Evolutionary conservation across 1,284 basidiomycete species (phyloP).

Genomic region (Cutaneotrichosporon mucoides): DNA sequence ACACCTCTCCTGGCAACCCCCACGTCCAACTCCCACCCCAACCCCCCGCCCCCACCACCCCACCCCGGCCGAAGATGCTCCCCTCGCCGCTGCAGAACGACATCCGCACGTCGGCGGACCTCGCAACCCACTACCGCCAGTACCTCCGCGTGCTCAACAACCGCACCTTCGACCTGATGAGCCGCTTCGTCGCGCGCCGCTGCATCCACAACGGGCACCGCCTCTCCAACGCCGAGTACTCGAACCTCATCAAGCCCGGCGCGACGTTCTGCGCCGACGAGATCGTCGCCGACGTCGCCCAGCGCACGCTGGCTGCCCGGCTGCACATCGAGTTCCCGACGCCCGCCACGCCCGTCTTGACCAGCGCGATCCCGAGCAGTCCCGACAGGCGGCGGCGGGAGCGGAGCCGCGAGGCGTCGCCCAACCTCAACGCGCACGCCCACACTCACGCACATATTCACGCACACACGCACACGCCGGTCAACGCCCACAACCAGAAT

Average conservation of each 20-base stretch:
- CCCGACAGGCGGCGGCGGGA: too few relatives aligned
- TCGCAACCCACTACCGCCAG: conserved; percentile 10
- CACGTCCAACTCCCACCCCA: neutral
- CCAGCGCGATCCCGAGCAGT: too few relatives aligned
- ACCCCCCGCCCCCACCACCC: neutral
- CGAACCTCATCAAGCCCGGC: conserved; percentile 6
- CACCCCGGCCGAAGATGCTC: neutral
- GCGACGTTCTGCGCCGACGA: conserved; percentile 7
- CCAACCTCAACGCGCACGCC: too few relatives aligned
- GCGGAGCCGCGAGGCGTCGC: too few relatives aligned
- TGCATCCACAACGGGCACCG: conserved; percentile 7
- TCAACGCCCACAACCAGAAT: too few relatives aligned
- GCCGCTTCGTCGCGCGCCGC: conserved; percentile 8
- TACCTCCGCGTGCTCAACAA: conserved; percentile 17
- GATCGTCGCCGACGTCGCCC: conserved; percentile 10
- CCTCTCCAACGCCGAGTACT: neutral
- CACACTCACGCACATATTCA: neutral
- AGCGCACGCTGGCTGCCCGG: conserved; percentile 11
- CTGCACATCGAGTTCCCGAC: conserved; percentile 10
- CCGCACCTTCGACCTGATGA: conserved; percentile 8
- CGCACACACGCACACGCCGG: too few relatives aligned
- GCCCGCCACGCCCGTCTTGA: too few relatives aligned
- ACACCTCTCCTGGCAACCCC: neutral
- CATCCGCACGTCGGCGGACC: conserved; percentile 7
- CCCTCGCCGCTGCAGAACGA: conserved; percentile 6